A percentile compares a stretch with the other conserved stretches of the same genome.
These are phyloP conservation scores for Gossypium schwendimanii DNA, from an alignment of 441 rosid genomes.

Conservation along the genomic window DNA sequence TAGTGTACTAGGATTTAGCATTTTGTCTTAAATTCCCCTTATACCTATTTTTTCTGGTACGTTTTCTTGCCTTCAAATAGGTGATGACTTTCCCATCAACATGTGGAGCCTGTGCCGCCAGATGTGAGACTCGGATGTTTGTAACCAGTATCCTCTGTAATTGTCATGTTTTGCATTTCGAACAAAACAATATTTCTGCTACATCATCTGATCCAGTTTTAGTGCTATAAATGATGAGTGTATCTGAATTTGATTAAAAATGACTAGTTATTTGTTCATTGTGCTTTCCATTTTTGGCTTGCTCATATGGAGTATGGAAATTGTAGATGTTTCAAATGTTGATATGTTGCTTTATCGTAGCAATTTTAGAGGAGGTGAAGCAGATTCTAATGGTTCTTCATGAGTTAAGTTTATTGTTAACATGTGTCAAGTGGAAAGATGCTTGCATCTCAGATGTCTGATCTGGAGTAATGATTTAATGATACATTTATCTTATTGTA, in stretches of 20 bases:
- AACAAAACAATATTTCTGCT: not conserved
- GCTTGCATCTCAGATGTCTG: not conserved
- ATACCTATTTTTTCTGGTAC: not conserved
- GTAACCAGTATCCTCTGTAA: constrained; percentile 82
- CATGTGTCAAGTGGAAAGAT: not conserved
- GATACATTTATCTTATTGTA: not conserved
- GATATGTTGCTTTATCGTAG: not conserved
- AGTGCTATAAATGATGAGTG: not conserved
- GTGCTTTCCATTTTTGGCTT: not conserved
- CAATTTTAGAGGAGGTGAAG: not conserved
- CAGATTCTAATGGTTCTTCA: not conserved
- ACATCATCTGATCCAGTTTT: not conserved
- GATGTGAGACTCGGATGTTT: constrained; percentile 89
- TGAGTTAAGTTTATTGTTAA: not conserved
- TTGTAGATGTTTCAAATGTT: constrained; percentile 1
- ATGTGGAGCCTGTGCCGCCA: constrained; percentile 61
- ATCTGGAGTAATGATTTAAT: not conserved
- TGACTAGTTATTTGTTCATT: not conserved
- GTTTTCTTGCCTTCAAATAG: constrained; percentile 30
- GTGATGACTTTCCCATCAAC: constrained; percentile 98
- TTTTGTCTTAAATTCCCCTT: not conserved
- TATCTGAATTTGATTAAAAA: not conserved
- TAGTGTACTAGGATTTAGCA: not conserved
- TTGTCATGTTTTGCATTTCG: constrained; percentile 1
- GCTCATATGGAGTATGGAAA: not conserved